A percentile compares a stretch with the other conserved stretches of the same genome.
These are phyloP conservation scores for Sugiyamaella marilandica DNA, from an alignment of 805 yeast genomes.

Conservation along the genomic window DNA sequence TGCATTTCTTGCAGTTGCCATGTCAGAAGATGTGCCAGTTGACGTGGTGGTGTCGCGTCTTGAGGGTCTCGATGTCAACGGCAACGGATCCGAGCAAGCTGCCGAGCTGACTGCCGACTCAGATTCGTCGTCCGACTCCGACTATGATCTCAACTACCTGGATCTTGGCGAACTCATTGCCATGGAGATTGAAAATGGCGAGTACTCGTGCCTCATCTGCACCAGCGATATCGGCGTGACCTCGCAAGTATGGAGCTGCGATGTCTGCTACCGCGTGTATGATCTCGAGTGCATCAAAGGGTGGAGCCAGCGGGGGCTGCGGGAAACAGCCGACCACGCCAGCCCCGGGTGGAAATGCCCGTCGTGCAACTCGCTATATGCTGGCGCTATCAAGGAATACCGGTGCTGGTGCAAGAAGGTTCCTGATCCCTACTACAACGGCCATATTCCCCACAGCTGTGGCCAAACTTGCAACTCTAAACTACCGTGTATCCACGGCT, in stretches of 20 bases:
- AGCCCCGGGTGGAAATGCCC: constrained; percentile 72
- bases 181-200: constrained; percentile 59
- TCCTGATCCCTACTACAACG: constrained; percentile 49
- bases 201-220: constrained; percentile 81
- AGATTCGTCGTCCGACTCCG: background rate
- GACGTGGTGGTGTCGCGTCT: too few species aligned
- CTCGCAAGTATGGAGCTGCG: constrained; percentile 75
- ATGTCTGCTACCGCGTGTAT: constrained; percentile 72
- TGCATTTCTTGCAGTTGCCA: too few species aligned
- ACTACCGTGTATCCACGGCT: constrained; percentile 58
- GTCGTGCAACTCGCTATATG: constrained; percentile 53
- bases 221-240: constrained; percentile 69
- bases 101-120: background rate
- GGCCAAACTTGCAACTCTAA: constrained; percentile 72
- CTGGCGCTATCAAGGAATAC: constrained; percentile 49
- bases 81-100: background rate
- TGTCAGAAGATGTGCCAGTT: too few species aligned
- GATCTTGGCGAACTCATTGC: constrained; percentile 38
- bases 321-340: constrained; percentile 5
- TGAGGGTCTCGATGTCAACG: background rate
- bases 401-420: constrained; percentile 89
- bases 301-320: constrained; percentile 71
- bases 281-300: constrained; percentile 78
- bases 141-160: constrained; percentile 21
- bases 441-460: constrained; percentile 77